phyloP scores from a whole-genome alignment of 441 rosid species.

The Jatropha podagrica region DNA sequence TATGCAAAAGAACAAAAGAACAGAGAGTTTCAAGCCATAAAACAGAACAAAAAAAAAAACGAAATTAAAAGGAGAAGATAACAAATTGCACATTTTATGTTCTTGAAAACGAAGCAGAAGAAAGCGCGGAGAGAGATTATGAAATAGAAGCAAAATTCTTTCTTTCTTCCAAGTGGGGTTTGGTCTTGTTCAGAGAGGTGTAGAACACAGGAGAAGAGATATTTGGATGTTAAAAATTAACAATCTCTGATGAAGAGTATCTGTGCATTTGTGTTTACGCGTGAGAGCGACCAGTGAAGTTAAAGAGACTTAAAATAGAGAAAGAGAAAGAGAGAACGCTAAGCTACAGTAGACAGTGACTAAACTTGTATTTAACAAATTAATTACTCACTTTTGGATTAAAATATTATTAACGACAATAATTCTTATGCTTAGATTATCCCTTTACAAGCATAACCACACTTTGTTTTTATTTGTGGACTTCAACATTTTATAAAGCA shows the following conservation, averaged over 20 bases:
- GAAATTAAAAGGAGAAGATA: too few relatives aligned
- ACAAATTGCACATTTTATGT: neutral
- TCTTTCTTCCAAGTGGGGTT: neutral
- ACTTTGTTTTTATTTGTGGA: neutral
- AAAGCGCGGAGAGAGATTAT: neutral
- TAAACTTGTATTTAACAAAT: neutral
- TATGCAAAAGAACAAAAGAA: neutral
- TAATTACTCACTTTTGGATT: neutral
- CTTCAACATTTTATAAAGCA: neutral
- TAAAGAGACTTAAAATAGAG: slow-evolving; percentile 19
- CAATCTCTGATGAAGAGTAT: slow-evolving; percentile 9
- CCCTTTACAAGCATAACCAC: neutral
- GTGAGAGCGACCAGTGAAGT: slow-evolving; percentile 31
- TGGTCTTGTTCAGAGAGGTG: neutral
- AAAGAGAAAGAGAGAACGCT: neutral
- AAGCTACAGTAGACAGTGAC: neutral
- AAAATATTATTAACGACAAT: slow-evolving; percentile 10
- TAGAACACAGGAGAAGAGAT: neutral
- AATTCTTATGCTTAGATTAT: neutral
- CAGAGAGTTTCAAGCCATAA: neutral
- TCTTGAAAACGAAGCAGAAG: neutral
- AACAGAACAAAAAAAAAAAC: neutral
- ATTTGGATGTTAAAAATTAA: slow-evolving; percentile 2
- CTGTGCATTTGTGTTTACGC: slow-evolving; percentile 27
- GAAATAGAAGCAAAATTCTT: neutral